A percentile compares a stretch with the other conserved stretches of the same genome.
phyloP scores from a whole-genome alignment of 768 basidiomycete genomes.

The Lentinula sp. region DNA sequence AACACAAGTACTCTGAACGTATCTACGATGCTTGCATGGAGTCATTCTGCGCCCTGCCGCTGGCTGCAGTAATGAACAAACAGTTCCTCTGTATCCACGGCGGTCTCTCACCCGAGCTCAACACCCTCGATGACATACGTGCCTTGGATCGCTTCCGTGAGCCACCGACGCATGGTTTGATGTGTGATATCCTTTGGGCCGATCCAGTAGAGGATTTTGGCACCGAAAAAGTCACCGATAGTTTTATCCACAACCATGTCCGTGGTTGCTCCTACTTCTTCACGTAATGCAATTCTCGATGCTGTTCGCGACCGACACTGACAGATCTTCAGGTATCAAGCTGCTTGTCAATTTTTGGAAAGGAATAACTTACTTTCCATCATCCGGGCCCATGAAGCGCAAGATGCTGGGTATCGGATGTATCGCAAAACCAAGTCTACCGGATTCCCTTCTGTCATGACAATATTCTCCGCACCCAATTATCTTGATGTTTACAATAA shows the following conservation, averaged over 20 bases:
- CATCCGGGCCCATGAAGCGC: conserved; percentile 97
- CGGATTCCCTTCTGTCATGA: conserved; percentile 99
- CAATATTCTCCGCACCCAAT: conserved; percentile 98
- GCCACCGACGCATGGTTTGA: conserved; percentile 93
- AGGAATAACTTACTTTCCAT: conserved; percentile 95
- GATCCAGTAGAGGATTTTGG: conserved; percentile 98
- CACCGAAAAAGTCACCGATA: conserved; percentile 84
- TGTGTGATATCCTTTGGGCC: conserved; percentile 99
- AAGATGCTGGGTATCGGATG: conserved; percentile 99
- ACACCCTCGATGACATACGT: conserved; percentile 93
- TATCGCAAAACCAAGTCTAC: conserved; percentile 98
- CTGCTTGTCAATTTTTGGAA: conserved; percentile 95
- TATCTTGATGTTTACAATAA: conserved; percentile 99
- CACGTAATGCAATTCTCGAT: conserved; percentile 27
- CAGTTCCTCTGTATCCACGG: conserved; percentile 99
- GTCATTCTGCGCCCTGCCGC: conserved; percentile 89
- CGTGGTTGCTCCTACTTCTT: conserved; percentile 96
- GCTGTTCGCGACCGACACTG: conserved; percentile 4
- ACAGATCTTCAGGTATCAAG: conserved; percentile 66
- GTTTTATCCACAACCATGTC: conserved; percentile 93
- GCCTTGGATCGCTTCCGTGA: conserved; percentile 97
- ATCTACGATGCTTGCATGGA: conserved; percentile 99
- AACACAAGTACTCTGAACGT: conserved; percentile 97
- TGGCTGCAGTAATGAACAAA: conserved; percentile 99
- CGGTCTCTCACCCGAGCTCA: conserved; percentile 90